phyloP scores from a whole-genome alignment of 768 basidiomycete genomes.

The Lanmaoa rubissima region DNA sequence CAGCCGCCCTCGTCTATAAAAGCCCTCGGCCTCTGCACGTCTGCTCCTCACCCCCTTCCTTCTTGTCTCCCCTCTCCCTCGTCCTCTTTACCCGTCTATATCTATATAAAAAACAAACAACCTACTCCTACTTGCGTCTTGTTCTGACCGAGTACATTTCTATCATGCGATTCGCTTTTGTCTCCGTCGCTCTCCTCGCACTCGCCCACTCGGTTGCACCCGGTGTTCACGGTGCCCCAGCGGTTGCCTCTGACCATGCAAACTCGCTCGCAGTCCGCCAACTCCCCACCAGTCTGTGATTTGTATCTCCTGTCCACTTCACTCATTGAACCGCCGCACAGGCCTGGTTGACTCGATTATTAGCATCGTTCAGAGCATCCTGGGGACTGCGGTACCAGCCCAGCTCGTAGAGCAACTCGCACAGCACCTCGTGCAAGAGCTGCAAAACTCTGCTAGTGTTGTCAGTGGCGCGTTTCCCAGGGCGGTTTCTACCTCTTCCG shows the following conservation, averaged over 20 bases:
- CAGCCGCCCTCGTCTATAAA: slow-evolving; percentile 21
- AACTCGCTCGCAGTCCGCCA: slow-evolving; percentile 8
- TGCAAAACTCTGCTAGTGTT: neutral
- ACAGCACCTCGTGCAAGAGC: neutral
- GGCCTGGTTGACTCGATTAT: neutral
- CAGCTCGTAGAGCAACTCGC: neutral
- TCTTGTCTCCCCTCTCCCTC: neutral
- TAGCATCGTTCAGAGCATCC: fast-evolving
- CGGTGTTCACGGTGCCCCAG: slow-evolving; percentile 19
- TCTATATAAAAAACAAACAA: slow-evolving; percentile 16
- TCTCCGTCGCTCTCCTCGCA: slow-evolving; percentile 20
- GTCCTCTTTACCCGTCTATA: slow-evolving; percentile 8
- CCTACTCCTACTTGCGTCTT: slow-evolving; percentile 19
- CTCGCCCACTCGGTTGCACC: slow-evolving; percentile 15
- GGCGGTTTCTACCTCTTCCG: slow-evolving; percentile 1
- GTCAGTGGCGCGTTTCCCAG: neutral
- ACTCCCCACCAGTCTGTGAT: neutral
- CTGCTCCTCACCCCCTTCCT: slow-evolving; percentile 13
- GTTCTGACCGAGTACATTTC: slow-evolving; percentile 23
- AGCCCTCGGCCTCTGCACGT: neutral
- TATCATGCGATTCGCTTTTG: slow-evolving; percentile 25
- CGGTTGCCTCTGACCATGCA: neutral
- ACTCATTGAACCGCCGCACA: slow-evolving; percentile 1
- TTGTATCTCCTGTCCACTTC: neutral
- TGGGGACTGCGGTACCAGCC: neutral